phyloP scores from a whole-genome alignment of 257 asterid species.

The Salvia splendens region DNA sequence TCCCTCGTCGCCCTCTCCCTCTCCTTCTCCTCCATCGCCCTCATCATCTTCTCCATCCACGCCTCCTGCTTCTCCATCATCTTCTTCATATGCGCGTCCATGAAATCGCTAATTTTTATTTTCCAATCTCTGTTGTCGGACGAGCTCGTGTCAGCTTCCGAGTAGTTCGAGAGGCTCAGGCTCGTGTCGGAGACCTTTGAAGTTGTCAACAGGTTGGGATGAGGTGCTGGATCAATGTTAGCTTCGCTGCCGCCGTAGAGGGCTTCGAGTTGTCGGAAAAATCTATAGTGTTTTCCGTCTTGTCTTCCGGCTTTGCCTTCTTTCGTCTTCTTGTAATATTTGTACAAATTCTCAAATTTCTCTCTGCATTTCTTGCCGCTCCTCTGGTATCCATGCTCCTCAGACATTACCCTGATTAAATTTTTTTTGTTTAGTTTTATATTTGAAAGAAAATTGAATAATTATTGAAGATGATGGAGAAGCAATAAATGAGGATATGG shows the following conservation, averaged over 20 bases:
- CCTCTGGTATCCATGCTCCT: constrained; percentile 87
- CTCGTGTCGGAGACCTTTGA: constrained; percentile 61
- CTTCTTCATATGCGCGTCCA: constrained; percentile 72
- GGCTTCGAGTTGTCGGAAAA: constrained; percentile 95
- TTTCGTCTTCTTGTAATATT: constrained; percentile 95
- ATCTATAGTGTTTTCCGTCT: constrained; percentile 94
- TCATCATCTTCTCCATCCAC: constrained; percentile 89
- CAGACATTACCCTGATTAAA: constrained; percentile 89
- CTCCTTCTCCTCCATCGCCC: constrained; percentile 72
- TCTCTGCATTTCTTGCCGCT: constrained; percentile 98
- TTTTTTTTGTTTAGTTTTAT: not conserved
- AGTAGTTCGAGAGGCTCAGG: constrained; percentile 76
- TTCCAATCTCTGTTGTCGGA: constrained; percentile 71
- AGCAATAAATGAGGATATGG: constrained; percentile 16
- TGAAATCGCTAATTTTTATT: constrained; percentile 60
- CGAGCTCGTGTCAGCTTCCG: constrained; percentile 54
- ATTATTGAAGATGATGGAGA: not conserved
- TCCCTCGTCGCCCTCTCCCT: constrained; percentile 66
- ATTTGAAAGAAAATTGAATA: not conserved
- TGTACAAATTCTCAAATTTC: constrained; percentile 91
- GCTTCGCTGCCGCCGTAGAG: constrained; percentile 63
- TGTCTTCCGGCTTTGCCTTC: constrained; percentile 95
- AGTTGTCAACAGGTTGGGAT: constrained; percentile 17
- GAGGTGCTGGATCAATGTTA: constrained; percentile 21
- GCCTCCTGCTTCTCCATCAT: constrained; percentile 80